These are phyloP conservation scores for Kurtzmaniella cleridarum DNA, from an alignment of 805 yeast genomes.

Conservation along the genomic window DNA sequence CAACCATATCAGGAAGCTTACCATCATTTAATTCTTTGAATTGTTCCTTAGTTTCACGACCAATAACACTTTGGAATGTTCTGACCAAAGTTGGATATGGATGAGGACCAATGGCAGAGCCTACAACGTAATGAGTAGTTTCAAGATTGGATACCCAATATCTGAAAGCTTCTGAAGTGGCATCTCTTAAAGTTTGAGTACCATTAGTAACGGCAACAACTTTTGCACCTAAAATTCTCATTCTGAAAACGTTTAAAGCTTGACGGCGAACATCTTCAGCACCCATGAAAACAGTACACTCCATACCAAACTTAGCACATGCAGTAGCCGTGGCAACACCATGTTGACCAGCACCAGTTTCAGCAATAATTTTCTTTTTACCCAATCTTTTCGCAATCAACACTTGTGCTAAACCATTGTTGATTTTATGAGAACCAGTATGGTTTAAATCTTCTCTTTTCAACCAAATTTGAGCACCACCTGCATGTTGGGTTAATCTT, in stretches of 20 bases:
- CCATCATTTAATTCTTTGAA: constrained; percentile 75
- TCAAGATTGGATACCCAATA: constrained; percentile 87
- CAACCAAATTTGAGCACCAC: constrained; percentile 92
- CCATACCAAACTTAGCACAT: constrained; percentile 86
- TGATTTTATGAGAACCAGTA: constrained; percentile 84
- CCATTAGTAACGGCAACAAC: constrained; percentile 93
- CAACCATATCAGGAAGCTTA: constrained; percentile 84
- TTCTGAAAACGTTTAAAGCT: constrained; percentile 95
- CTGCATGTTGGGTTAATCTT: constrained; percentile 80
- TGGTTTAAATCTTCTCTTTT: constrained; percentile 95
- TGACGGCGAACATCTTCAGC: constrained; percentile 99
- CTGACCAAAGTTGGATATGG: constrained; percentile 98
- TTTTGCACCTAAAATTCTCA: constrained; percentile 93
- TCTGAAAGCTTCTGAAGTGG: constrained; percentile 95
- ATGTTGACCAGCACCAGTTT: constrained; percentile 92
- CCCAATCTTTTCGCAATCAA: constrained; percentile 75
- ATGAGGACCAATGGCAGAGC: constrained; percentile 98
- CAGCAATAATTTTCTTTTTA: constrained; percentile 73
- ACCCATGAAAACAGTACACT: constrained; percentile 96
- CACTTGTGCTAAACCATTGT: constrained; percentile 80
- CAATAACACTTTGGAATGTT: constrained; percentile 97
- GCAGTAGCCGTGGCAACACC: constrained; percentile 94
- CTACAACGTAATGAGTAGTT: constrained; percentile 91
- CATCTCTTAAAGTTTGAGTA: constrained; percentile 93
- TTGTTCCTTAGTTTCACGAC: constrained; percentile 89